Evolutionary conservation across 1,284 basidiomycete genomes (phyloP).

Genomic region (Boletus sp.): DNA sequence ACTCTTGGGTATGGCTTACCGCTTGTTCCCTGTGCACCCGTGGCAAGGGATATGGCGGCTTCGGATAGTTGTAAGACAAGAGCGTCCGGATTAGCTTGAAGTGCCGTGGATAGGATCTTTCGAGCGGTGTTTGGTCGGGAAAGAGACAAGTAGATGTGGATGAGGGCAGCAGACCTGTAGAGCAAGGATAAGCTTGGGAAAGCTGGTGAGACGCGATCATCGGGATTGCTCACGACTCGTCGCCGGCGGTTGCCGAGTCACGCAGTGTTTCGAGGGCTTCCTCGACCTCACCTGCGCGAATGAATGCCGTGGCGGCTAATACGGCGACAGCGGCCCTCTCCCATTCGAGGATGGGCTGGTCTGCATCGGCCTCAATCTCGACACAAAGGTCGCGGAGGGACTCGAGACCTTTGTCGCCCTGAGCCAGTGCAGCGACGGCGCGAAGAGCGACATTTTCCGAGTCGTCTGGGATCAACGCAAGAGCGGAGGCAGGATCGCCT

Average conservation of each 20-base stretch:
- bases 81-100: slow-evolving; percentile 88
- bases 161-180: slow-evolving; percentile 74
- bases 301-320: slow-evolving; percentile 83
- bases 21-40: slow-evolving; percentile 65
- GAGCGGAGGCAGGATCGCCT: slow-evolving; percentile 57
- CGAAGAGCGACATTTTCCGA: slow-evolving; percentile 70
- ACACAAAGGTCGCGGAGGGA: slow-evolving; percentile 84
- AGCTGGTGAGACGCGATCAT: slow-evolving; percentile 9
- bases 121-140: slow-evolving; percentile 86
- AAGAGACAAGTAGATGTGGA: slow-evolving; percentile 86
- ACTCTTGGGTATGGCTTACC: slow-evolving; percentile 16
- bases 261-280: slow-evolving; percentile 90
- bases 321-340: slow-evolving; percentile 77
- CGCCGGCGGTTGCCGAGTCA: slow-evolving; percentile 59
- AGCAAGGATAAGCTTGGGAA: not conserved
- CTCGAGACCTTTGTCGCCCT: slow-evolving; percentile 70
- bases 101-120: slow-evolving; percentile 79
- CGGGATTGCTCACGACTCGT: slow-evolving; percentile 59
- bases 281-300: slow-evolving; percentile 82
- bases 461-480: slow-evolving; percentile 59
- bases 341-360: slow-evolving; percentile 60
- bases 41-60: slow-evolving; percentile 82
- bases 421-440: slow-evolving; percentile 73
- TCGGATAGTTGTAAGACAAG: slow-evolving; percentile 89
- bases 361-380: slow-evolving; percentile 78